phyloP scores from a whole-genome alignment of 2,329 filamentous ascomycete species.

The Ophiocordyceps unilateralis region DNA sequence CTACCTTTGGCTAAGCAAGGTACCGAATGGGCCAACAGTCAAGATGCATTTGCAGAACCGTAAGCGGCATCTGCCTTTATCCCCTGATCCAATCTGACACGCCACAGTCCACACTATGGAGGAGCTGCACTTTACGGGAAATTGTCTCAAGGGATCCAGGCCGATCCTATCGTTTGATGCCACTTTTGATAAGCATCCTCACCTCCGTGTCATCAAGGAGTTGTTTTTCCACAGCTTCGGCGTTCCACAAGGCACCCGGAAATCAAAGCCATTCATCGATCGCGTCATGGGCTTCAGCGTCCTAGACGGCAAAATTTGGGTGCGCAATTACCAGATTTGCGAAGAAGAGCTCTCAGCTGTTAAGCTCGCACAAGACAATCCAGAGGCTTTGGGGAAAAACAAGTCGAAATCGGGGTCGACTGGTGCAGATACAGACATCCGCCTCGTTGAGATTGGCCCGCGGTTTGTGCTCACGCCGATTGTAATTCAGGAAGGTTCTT shows the following conservation, averaged over 20 bases:
- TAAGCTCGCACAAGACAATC: conserved; percentile 21
- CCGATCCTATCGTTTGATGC: conserved; percentile 85
- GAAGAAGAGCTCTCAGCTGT: conserved; percentile 52
- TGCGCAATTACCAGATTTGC: conserved; percentile 83
- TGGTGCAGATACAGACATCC: conserved; percentile 56
- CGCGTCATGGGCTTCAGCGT: conserved; percentile 87
- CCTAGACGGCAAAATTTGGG: conserved; percentile 89
- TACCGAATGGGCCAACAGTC: conserved; percentile 49
- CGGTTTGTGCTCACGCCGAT: conserved; percentile 88
- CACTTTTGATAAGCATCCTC: conserved; percentile 64
- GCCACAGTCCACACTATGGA: conserved; percentile 80
- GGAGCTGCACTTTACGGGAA: conserved; percentile 90
- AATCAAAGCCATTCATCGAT: conserved; percentile 91
- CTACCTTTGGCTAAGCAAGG: conserved; percentile 84
- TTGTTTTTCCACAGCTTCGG: conserved; percentile 81
- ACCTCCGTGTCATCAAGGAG: conserved; percentile 74
- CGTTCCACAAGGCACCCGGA: conserved; percentile 73
- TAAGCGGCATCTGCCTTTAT: conserved; percentile 17
- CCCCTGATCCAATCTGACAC: neutral
- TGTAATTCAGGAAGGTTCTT: conserved; percentile 85
- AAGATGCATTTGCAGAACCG: conserved; percentile 64
- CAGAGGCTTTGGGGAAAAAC: conserved; percentile 21
- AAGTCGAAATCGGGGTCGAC: conserved; percentile 18
- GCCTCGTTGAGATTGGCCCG: conserved; percentile 82
- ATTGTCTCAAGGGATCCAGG: conserved; percentile 85